Conservation (phyloP, 2,329 filamentous ascomycete species). For the Alternaria consortialis region DNA sequence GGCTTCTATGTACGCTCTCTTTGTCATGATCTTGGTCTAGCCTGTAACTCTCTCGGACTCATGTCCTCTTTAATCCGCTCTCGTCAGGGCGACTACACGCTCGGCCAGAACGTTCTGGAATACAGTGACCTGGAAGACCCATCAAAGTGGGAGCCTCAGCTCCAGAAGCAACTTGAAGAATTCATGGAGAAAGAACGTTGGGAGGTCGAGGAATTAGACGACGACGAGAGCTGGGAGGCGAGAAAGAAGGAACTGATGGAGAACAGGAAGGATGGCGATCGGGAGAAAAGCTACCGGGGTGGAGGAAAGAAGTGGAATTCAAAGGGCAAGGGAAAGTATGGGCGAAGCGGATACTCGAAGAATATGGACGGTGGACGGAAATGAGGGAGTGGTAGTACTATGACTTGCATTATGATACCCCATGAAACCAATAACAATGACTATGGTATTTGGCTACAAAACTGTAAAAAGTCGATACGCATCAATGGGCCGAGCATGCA, state of each 20-base stretch:
- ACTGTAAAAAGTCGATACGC: neutral
- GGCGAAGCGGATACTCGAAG: conserved; percentile 21
- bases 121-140: conserved; percentile 80
- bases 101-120: conserved; percentile 77
- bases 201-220: conserved; percentile 39
- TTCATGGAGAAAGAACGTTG: conserved; percentile 59
- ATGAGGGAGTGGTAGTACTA: neutral
- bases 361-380: conserved; percentile 19
- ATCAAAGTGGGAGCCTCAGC: conserved; percentile 80
- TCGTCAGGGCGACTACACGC: conserved; percentile 80
- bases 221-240: conserved; percentile 45
- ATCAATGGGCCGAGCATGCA: neutral
- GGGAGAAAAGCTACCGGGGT: conserved; percentile 31
- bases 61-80: conserved; percentile 87
- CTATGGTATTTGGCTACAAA: neutral
- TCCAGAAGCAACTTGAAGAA: conserved; percentile 66
- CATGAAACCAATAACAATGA: neutral
- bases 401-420: conserved; percentile 7
- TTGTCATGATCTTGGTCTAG: conserved; percentile 87
- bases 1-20: conserved; percentile 97
- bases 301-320: conserved; percentile 24
- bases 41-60: conserved; percentile 80
- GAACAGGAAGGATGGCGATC: conserved; percentile 30
- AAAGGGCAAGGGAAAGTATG: conserved; percentile 30
- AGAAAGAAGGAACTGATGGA: conserved; percentile 54